Evolutionary conservation across 768 basidiomycete species (phyloP), one percentile per base, ranked within the genome.

Genomic region (Ramaria sp.): DNA sequence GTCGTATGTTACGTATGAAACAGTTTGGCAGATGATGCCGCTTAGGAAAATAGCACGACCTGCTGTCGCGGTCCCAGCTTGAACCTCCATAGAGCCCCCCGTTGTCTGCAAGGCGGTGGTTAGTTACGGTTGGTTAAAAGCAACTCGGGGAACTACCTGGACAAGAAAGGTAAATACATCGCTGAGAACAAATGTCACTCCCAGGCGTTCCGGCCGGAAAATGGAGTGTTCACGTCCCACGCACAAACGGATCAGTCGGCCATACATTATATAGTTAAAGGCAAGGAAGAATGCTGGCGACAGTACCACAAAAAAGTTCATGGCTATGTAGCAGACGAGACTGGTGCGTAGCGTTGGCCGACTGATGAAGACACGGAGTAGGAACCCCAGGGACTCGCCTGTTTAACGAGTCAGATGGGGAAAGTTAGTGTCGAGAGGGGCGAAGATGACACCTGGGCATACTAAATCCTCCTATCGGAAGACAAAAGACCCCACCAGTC

Each of bases 221-320:
- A 61, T 33, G 7, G 65, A 65, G 42, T 69, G 59, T 9, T 47
- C 58, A 45, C 56, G 61, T 0, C 62, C 56, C 13, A 63, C 56
- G 7, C 62, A 67, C 12, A 43, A 48, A 47, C 61, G 42, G 0
- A 67, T 42, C 15, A 71, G 62, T 20, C 61, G 60, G 3, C 71
- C 68, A 22, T 68, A 70, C 9, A 69, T 52, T 22, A 71, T 67
- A 47, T 69, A 70, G 52, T 70, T 64, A 41, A 68, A 71, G 15
- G 71, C 69, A 19, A 71, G 59, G 45, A 66, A 70, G 1, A 63
- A 54, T 3, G 67, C 61, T 1, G 69, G 71, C 3, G 66, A 53
- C 19, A 53, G 52, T 3, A 53, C 52, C 37, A 65, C 63, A 11
- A 69, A 59, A 11, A 71, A 17, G 12, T 38, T 3, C 31, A 63